Conservation (phyloP, 768 basidiomycete species). For the Rhodocollybia butyracea region DNA sequence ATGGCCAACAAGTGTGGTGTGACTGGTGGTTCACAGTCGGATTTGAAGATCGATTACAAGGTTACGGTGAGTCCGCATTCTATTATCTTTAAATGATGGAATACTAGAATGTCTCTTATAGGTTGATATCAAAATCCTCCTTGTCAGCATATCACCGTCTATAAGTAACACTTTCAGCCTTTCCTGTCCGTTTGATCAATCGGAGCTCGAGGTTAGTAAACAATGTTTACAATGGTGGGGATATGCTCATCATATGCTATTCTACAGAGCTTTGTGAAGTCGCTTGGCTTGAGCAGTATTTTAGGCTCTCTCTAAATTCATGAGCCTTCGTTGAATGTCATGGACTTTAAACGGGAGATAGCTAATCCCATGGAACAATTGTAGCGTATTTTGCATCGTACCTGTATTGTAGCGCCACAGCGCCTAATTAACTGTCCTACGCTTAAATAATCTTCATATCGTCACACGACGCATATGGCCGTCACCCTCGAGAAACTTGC, state of each 20-base stretch:
- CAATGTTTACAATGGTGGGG: not conserved
- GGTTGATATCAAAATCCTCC: slow-evolving; percentile 64
- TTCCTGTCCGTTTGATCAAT: slow-evolving; percentile 52
- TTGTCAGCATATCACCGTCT: slow-evolving; percentile 63
- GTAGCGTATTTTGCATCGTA: too few relatives aligned
- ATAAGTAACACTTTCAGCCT: slow-evolving; percentile 62
- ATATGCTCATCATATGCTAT: not conserved
- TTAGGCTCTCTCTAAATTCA: not conserved
- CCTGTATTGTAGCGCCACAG: too few relatives aligned
- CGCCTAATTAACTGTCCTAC: not conserved
- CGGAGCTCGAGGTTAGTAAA: slow-evolving; percentile 23
- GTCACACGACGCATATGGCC: not conserved
- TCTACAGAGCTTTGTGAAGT: slow-evolving; percentile 1
- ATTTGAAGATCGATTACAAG: slow-evolving; percentile 62
- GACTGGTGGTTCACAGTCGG: slow-evolving; percentile 34
- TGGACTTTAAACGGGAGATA: too few relatives aligned
- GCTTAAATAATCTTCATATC: not conserved
- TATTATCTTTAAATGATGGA: not conserved
- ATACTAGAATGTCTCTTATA: slow-evolving; percentile 21
- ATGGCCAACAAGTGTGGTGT: slow-evolving; percentile 62
- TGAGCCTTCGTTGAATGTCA: too few relatives aligned
- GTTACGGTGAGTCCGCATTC: slow-evolving; percentile 49
- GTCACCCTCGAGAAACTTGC: slow-evolving; percentile 11
- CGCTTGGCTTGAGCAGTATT: not conserved
- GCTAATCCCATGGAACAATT: too few relatives aligned